phyloP scores from a whole-genome alignment of 805 yeast species.

The Cyberlindnera mrakii region DNA sequence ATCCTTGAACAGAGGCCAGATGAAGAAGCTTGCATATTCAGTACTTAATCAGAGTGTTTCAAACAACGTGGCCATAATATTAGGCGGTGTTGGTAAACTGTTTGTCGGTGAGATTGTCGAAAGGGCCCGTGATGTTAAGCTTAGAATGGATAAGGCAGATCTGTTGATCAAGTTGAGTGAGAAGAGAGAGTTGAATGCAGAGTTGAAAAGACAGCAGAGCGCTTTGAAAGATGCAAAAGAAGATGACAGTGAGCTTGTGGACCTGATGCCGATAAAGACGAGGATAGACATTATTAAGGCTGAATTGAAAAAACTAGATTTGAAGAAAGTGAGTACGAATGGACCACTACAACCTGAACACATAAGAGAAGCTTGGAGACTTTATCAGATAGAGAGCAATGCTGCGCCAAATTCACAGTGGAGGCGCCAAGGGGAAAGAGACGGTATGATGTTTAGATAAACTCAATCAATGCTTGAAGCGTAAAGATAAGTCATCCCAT shows the following conservation, averaged over 20 bases:
- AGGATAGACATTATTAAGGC: conserved; percentile 16
- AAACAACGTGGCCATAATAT: conserved; percentile 69
- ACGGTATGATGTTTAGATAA: conserved; percentile 63
- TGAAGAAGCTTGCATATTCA: conserved; percentile 73
- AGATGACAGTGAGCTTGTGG: not conserved
- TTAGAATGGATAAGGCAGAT: conserved; percentile 40
- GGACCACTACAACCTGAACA: conserved; percentile 79
- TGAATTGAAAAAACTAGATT: conserved; percentile 23
- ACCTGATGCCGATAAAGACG: conserved; percentile 8
- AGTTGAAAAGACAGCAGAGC: conserved; percentile 30
- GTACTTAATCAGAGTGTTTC: conserved; percentile 77
- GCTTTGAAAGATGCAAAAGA: conserved; percentile 22
- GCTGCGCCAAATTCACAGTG: conserved; percentile 58
- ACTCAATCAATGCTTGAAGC: not conserved
- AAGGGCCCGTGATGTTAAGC: conserved; percentile 67
- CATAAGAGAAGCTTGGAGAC: conserved; percentile 82
- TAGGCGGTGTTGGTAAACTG: conserved; percentile 84
- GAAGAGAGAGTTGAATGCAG: conserved; percentile 32
- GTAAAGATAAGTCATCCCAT: conserved; percentile 16
- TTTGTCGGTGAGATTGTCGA: conserved; percentile 89
- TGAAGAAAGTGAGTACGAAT: conserved; percentile 30
- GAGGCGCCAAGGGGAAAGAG: conserved; percentile 67
- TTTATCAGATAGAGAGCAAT: conserved; percentile 61
- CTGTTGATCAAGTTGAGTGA: conserved; percentile 29
- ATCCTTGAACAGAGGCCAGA: conserved; percentile 63